These are phyloP conservation scores for Wickerhamomyces chaumierensis DNA, from an alignment of 805 yeast species.

Conservation along the genomic window DNA sequence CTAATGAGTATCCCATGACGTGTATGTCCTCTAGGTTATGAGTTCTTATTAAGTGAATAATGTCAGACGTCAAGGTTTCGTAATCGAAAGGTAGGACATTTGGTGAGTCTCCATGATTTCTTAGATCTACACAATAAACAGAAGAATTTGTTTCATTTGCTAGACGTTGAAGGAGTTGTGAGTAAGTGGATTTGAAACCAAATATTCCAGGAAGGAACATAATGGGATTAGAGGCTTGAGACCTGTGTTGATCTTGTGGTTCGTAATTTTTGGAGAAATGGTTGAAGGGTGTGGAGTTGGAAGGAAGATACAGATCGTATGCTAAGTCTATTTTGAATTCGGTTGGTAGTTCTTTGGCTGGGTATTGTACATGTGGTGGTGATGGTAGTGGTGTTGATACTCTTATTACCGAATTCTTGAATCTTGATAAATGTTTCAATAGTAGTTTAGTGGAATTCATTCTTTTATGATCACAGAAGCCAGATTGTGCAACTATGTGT, in stretches of 20 bases:
- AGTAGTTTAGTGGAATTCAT: too few relatives aligned
- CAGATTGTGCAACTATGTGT: too few relatives aligned
- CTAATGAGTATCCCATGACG: slow-evolving; percentile 39
- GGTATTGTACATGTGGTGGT: too few relatives aligned
- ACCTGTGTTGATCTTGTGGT: slow-evolving; percentile 12
- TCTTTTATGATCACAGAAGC: too few relatives aligned
- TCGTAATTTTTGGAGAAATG: not conserved
- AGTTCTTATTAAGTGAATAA: slow-evolving; percentile 23
- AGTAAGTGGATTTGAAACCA: slow-evolving; percentile 32
- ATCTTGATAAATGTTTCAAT: too few relatives aligned
- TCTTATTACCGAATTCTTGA: too few relatives aligned
- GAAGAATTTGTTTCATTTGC: slow-evolving; percentile 20
- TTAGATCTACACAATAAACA: slow-evolving; percentile 31
- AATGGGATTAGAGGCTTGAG: too few relatives aligned
- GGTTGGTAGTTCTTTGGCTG: too few relatives aligned
- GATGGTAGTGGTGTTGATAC: too few relatives aligned
- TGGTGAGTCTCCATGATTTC: slow-evolving; percentile 37
- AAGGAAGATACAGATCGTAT: too few relatives aligned
- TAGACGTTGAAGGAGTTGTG: slow-evolving; percentile 25
- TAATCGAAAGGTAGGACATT: slow-evolving; percentile 33
- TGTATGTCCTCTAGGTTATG: slow-evolving; percentile 20
- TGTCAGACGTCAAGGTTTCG: slow-evolving; percentile 28
- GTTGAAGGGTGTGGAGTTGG: too few relatives aligned
- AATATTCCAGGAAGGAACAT: slow-evolving; percentile 38
- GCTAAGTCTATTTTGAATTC: too few relatives aligned